These are phyloP conservation scores for Nephromyces sp. DNA, from an alignment of 169 alveolate genomes.

Conservation along the genomic window DNA sequence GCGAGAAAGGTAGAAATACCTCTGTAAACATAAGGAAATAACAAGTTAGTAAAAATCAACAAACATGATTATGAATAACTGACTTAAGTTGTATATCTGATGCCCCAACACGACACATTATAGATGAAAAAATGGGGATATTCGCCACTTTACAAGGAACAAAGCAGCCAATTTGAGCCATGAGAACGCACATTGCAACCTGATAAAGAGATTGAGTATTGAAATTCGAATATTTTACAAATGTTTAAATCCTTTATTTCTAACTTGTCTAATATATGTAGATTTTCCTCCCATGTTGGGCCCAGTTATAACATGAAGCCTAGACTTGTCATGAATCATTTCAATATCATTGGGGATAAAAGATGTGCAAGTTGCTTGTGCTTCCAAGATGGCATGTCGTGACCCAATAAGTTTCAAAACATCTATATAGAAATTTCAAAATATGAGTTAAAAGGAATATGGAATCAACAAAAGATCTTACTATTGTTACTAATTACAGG, in stretches of 20 bases:
- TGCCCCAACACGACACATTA: slow-evolving; percentile 96
- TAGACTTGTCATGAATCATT: slow-evolving; percentile 56
- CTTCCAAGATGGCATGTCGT: slow-evolving; percentile 73
- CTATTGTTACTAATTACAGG: slow-evolving; percentile 56
- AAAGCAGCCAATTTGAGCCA: slow-evolving; percentile 95
- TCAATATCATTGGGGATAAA: slow-evolving; percentile 75
- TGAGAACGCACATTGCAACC: slow-evolving; percentile 79
- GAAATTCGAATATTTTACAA: no score
- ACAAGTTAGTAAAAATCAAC: background rate
- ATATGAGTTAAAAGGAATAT: background rate
- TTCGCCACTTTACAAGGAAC: slow-evolving; percentile 80
- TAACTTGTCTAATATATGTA: slow-evolving; percentile 81
- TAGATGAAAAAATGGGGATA: slow-evolving; percentile 76
- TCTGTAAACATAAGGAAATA: slow-evolving; percentile 56
- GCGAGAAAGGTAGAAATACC: slow-evolving; percentile 93
- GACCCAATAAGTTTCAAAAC: slow-evolving; percentile 64
- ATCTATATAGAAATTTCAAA: background rate
- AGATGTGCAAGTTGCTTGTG: slow-evolving; percentile 11
- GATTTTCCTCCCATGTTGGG: slow-evolving; percentile 99
- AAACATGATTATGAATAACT: background rate
- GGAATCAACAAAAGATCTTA: background rate
- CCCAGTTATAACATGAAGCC: slow-evolving; percentile 90
- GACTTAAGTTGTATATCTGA: slow-evolving; percentile 63
- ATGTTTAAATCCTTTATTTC: no score
- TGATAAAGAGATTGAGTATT: no score